These are phyloP conservation scores for Coprinopsis sp. DNA, from an alignment of 768 basidiomycete species.

Conservation along the genomic window DNA sequence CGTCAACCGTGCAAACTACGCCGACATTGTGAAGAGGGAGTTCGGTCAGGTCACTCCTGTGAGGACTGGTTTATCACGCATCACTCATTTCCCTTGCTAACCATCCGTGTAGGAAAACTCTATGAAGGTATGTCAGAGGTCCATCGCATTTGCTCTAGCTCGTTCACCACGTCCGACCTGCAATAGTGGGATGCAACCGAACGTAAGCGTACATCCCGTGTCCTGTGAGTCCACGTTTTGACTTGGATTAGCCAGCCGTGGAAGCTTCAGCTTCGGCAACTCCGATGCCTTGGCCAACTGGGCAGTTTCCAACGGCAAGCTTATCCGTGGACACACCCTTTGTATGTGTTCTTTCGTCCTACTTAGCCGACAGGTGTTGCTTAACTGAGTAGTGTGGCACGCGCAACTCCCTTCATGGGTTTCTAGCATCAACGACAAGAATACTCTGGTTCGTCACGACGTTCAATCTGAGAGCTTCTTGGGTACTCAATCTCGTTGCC, in stretches of 20 bases:
- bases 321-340: slow-evolving; percentile 37
- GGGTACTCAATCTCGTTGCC: not conserved
- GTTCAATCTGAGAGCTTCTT: no score
- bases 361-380: not conserved
- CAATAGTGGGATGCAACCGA: slow-evolving; percentile 37
- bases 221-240: no score
- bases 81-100: not conserved
- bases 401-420: slow-evolving; percentile 32
- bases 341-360: slow-evolving; percentile 14
- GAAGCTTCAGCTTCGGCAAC: slow-evolving; percentile 28
- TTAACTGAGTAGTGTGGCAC: slow-evolving; percentile 16
- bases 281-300: slow-evolving; percentile 36
- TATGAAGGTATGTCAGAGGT: slow-evolving; percentile 29
- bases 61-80: no score
- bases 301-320: slow-evolving; percentile 34
- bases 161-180: not conserved
- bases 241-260: slow-evolving; percentile 20
- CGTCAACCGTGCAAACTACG: no score
- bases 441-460: slow-evolving; percentile 18
- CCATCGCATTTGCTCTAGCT: not conserved
- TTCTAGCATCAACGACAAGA: slow-evolving; percentile 21
- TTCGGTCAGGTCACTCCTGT: slow-evolving; percentile 38
- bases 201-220: slow-evolving; percentile 15
- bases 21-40: slow-evolving; percentile 29
- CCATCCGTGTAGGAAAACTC: slow-evolving; percentile 31